phyloP scores from a whole-genome alignment of 768 basidiomycete genomes.

The Boletus vermiculosoides region DNA sequence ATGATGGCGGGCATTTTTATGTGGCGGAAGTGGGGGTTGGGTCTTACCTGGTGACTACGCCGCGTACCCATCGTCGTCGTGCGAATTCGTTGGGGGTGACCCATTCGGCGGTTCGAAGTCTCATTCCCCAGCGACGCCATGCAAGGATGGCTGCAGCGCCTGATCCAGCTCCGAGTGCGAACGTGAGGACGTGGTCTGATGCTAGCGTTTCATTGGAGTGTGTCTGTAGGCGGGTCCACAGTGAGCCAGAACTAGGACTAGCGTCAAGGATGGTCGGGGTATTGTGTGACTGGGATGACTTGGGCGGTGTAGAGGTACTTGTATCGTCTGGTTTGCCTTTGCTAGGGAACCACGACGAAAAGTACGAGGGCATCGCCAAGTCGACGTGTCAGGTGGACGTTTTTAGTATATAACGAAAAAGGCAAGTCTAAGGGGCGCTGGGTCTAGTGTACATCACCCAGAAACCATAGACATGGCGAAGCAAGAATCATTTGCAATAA shows the following conservation, averaged over 20 bases:
- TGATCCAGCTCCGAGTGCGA: slow-evolving; percentile 16
- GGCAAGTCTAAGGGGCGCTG: no score
- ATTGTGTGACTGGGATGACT: not conserved
- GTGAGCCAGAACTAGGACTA: not conserved
- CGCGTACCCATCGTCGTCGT: slow-evolving; percentile 67
- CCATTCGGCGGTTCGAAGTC: slow-evolving; percentile 67
- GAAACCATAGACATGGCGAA: no score
- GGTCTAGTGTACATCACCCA: no score
- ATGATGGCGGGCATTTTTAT: not conserved
- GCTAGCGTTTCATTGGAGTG: not conserved
- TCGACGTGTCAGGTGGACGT: not conserved
- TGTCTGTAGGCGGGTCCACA: not conserved
- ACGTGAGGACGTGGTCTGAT: not conserved
- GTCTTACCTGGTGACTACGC: slow-evolving; percentile 76
- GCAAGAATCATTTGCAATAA: not conserved
- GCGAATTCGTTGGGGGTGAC: slow-evolving; percentile 62
- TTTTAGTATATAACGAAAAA: no score
- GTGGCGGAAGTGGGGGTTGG: not conserved
- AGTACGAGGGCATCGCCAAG: not conserved
- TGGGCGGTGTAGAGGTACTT: not conserved
- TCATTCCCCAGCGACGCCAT: slow-evolving; percentile 51
- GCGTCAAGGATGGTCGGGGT: not conserved
- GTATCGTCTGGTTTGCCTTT: not conserved
- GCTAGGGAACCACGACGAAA: slow-evolving; percentile 10
- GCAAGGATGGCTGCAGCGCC: slow-evolving; percentile 23